Percentiles rank a stretch among this genome's conserved stretches.
These are phyloP conservation scores for Aspergillus viridinutans DNA, from an alignment of 2,329 filamentous ascomycete species.

Conservation along the genomic window DNA sequence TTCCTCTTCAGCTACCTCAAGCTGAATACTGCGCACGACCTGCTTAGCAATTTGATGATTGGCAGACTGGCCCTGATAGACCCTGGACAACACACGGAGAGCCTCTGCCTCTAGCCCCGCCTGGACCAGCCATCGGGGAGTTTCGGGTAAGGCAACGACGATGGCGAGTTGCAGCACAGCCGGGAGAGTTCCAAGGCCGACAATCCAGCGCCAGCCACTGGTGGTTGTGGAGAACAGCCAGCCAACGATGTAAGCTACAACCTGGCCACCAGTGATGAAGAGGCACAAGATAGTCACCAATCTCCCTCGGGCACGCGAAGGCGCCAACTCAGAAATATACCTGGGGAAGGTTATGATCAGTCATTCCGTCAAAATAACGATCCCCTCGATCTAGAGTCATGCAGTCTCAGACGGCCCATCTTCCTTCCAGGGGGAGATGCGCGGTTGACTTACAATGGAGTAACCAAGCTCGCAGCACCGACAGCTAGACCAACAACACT, in stretches of 20 bases:
- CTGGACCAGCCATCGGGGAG: conserved; percentile 79
- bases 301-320: conserved; percentile 68
- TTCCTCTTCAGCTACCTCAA: conserved; percentile 68
- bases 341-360: conserved; percentile 21
- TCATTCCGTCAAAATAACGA: background rate
- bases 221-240: conserved; percentile 63
- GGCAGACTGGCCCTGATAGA: conserved; percentile 53
- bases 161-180: conserved; percentile 67
- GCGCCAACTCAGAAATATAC: conserved; percentile 83
- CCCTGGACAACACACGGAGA: conserved; percentile 58
- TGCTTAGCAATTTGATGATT: conserved; percentile 50
- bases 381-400: background rate
- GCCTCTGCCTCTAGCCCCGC: conserved; percentile 61
- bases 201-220: conserved; percentile 85
- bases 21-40: conserved; percentile 66
- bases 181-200: conserved; percentile 76
- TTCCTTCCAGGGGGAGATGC: background rate
- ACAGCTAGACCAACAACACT: conserved; percentile 47
- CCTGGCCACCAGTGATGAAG: conserved; percentile 83
- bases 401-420: background rate
- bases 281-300: conserved; percentile 78
- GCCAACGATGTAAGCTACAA: conserved; percentile 80
- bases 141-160: conserved; percentile 75
- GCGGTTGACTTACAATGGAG: conserved; percentile 56
- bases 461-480: conserved; percentile 63